These are phyloP conservation scores for Hydrangea macrophylla DNA, from an alignment of 148 eudicot genomes.

Conservation along the genomic window DNA sequence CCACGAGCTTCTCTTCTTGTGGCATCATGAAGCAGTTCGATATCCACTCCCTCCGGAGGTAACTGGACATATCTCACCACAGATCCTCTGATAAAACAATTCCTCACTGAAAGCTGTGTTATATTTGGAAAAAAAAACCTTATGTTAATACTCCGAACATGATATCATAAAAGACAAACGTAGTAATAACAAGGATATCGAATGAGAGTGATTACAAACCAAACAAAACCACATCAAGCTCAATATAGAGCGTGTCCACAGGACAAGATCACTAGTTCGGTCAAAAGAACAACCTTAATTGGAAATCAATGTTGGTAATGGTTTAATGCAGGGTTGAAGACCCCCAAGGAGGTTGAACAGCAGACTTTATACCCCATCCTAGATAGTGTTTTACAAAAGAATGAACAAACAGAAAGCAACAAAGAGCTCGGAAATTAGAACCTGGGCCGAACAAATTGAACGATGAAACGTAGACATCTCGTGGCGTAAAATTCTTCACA, in stretches of 20 bases:
- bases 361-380: no score
- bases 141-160: background rate
- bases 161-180: background rate
- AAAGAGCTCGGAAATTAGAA: no score
- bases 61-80: slow-evolving; percentile 96
- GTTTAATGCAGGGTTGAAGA: no score
- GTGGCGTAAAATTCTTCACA: no score
- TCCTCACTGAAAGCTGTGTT: slow-evolving; percentile 95
- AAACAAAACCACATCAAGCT: background rate
- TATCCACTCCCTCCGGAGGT: slow-evolving; percentile 95
- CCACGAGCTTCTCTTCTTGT: slow-evolving; percentile 99
- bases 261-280: background rate
- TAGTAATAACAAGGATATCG: background rate
- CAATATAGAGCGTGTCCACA: background rate
- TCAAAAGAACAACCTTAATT: no score
- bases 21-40: slow-evolving; percentile 96
- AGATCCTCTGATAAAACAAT: slow-evolving; percentile 98
- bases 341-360: no score
- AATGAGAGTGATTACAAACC: background rate
- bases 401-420: no score
- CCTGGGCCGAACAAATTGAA: no score
- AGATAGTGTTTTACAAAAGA: no score
- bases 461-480: no score
- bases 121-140: slow-evolving; percentile 10
- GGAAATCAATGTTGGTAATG: no score